These are phyloP conservation scores for Rheum nobile DNA, from an alignment of 148 eudicot genomes.

Conservation along the genomic window DNA sequence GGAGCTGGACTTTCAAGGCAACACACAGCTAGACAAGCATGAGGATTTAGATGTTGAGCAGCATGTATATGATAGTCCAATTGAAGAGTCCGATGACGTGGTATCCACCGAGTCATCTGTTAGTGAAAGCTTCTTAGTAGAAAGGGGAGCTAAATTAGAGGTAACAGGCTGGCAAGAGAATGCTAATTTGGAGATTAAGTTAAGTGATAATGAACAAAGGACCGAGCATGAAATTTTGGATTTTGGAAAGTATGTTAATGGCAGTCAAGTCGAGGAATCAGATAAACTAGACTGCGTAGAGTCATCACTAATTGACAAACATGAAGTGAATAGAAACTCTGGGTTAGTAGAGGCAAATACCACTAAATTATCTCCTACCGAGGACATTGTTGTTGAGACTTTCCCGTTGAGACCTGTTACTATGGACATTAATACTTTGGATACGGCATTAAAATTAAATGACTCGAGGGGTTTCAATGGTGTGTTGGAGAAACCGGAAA, in stretches of 20 bases:
- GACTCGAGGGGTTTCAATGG: slow-evolving; percentile 8
- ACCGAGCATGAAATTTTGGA: background rate
- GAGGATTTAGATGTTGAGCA: slow-evolving; percentile 11
- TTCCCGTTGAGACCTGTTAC: slow-evolving; percentile 48
- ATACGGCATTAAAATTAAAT: slow-evolving; percentile 16
- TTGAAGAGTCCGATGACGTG: slow-evolving; percentile 3
- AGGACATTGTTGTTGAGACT: slow-evolving; percentile 44
- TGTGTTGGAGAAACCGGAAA: slow-evolving; percentile 17
- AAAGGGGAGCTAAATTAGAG: background rate
- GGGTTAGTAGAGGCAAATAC: background rate
- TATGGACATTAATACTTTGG: slow-evolving; percentile 16
- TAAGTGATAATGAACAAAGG: background rate
- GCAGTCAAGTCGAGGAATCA: slow-evolving; percentile 15
- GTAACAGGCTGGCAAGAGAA: background rate
- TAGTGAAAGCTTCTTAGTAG: background rate
- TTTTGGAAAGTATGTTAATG: background rate
- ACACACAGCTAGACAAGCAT: slow-evolving; percentile 9
- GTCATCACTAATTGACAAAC: slow-evolving; percentile 11
- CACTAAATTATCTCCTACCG: slow-evolving; percentile 8
- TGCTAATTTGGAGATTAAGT: background rate
- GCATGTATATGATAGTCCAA: slow-evolving; percentile 14
- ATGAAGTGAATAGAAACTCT: slow-evolving; percentile 5
- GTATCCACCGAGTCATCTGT: background rate
- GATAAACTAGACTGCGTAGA: slow-evolving; percentile 12
- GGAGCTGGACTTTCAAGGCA: slow-evolving; percentile 4